Base-by-base conservation (phyloP, 2,329 filamentous ascomycete genomes). In the Xylariomycetidae sp. region DNA sequence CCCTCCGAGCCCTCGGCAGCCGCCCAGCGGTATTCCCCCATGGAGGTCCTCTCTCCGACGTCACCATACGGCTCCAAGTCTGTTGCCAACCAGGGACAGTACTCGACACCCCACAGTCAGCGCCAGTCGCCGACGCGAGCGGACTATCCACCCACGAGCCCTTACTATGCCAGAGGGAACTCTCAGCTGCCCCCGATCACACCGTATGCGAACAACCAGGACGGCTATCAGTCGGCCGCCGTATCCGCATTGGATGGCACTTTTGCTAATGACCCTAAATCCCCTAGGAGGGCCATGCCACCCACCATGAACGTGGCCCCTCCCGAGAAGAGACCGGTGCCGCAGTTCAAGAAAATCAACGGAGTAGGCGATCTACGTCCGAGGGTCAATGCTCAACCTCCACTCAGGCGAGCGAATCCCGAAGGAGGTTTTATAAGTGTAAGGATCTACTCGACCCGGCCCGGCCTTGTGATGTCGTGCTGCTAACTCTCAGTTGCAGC, bases 351-450 rank as follows among this genome's bases (percentile, higher is more conserved):
- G 54, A 89, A 86, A 59, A 72, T 94, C 49, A 74, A 82, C 41
- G 78, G 77, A 16, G 66, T 80, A 16, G 69, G 77, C 34, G 88
- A 97, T 39, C 64, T 98, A 50, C 77, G 82, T 41, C 87, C 89
- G 27, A 85, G 83, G 56, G 80, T 92, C 57, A 95, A 90, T 60
- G 56, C 77, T 14, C 92, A 98, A 57, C 92, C 92, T 34, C 77
- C 88, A 2, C 97, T 94, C 57, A 79, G 92, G 50, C 80, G 92
- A 63, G 92, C 92, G 35, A 94, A 95, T 51, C 92, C 92, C 2
- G 92, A 98, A 58, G 92, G 92, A 33, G 92, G 92, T 30, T 98
- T 98, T 58, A 95, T 98, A 59, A 97, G 92, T 61, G 88, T 94
- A 73, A 65, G 85, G 54, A n/a, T n/a, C n/a, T n/a, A n/a, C n/a